Evolutionary conservation across 805 yeast species (phyloP).

Genomic region (Candida silvicultrix): DNA sequence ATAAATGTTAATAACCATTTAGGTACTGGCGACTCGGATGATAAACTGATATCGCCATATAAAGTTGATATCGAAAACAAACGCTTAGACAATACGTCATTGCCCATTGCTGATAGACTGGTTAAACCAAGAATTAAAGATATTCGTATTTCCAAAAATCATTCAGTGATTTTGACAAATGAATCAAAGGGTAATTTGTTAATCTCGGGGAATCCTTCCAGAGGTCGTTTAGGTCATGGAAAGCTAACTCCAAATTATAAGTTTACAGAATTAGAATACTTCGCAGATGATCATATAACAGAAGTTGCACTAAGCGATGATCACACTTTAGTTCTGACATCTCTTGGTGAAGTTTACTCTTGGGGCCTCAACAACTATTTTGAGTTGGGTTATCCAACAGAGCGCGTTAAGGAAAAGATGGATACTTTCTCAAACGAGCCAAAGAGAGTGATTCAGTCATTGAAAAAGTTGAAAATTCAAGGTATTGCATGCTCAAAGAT

Average conservation of each 20-base stretch:
- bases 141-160: slow-evolving; percentile 55
- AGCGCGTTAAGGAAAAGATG: slow-evolving; percentile 17
- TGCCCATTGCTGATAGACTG: slow-evolving; percentile 21
- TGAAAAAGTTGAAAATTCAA: slow-evolving; percentile 20
- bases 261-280: slow-evolving; percentile 36
- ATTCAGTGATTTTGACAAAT: slow-evolving; percentile 52
- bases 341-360: slow-evolving; percentile 47
- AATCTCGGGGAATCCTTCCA: slow-evolving; percentile 60
- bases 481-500: slow-evolving; percentile 53
- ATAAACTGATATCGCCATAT: slow-evolving; percentile 37
- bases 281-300: slow-evolving; percentile 27
- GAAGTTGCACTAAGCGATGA: slow-evolving; percentile 52
- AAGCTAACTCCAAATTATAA: slow-evolving; percentile 33
- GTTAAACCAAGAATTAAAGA: slow-evolving; percentile 40
- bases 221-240: slow-evolving; percentile 68
- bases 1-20: slow-evolving; percentile 54
- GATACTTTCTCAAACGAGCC: slow-evolving; percentile 23
- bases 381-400: slow-evolving; percentile 56
- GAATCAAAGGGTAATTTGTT: slow-evolving; percentile 40
- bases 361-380: slow-evolving; percentile 75
- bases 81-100: slow-evolving; percentile 6
- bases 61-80: slow-evolving; percentile 24
- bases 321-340: slow-evolving; percentile 57
- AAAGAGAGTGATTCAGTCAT: slow-evolving; percentile 16
- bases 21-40: slow-evolving; percentile 60